phyloP scores from a whole-genome alignment of 208 protist species.

The Leishmania braziliensis region DNA sequence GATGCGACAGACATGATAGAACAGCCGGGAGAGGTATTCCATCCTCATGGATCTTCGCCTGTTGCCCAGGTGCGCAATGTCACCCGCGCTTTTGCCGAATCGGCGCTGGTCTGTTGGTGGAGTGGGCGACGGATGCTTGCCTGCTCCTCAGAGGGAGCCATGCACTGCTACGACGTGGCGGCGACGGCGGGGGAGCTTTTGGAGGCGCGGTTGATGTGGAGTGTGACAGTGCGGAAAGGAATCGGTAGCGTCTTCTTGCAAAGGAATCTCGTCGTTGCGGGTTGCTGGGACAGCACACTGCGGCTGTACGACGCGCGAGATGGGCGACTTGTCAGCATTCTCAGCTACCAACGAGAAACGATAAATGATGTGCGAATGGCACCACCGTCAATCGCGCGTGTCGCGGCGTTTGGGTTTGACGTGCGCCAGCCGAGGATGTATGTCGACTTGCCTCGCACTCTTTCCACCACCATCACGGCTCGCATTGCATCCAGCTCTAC shows the following conservation, averaged over 20 bases:
- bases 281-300: constrained; percentile 78
- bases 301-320: constrained; percentile 62
- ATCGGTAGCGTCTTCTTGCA: constrained; percentile 61
- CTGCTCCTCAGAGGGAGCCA: constrained; percentile 64
- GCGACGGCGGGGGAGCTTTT: constrained; percentile 2
- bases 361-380: constrained; percentile 62
- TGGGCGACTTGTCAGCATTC: constrained; percentile 56
- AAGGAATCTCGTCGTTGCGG: constrained; percentile 54
- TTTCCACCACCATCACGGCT: neutral
- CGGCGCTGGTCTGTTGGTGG: constrained; percentile 68
- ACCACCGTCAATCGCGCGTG: constrained; percentile 19
- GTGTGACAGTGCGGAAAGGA: constrained; percentile 52
- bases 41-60: neutral
- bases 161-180: constrained; percentile 64
- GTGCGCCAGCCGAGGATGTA: constrained; percentile 49
- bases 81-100: constrained; percentile 73
- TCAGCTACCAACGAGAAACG: constrained; percentile 57
- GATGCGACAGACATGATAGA: neutral
- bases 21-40: neutral
- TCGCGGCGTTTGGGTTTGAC: constrained; percentile 73
- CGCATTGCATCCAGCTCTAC: neutral
- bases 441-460: neutral
- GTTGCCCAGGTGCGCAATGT: constrained; percentile 31
- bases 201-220: constrained; percentile 50
- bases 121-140: constrained; percentile 39